These are phyloP conservation scores for Lipomyces yamanashiensis DNA, from an alignment of 805 yeast genomes.

Conservation along the genomic window DNA sequence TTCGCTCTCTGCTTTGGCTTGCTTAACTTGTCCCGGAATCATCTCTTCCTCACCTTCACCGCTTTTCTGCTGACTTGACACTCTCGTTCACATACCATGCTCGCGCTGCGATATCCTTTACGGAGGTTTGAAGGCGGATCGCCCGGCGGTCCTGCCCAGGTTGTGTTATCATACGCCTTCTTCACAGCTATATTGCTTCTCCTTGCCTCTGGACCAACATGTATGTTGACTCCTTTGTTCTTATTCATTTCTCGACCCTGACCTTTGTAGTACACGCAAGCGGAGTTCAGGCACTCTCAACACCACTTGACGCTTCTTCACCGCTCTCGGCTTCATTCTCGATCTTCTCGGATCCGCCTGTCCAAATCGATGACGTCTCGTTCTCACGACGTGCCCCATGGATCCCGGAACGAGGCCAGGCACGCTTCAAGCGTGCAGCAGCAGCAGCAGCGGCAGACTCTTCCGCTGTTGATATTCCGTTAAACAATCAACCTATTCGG, in stretches of 20 bases:
- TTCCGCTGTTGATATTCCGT: neutral
- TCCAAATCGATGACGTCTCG: neutral
- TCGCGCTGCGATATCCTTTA: neutral
- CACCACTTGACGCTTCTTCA: neutral
- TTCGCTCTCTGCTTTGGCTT: neutral
- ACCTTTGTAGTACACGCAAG: neutral
- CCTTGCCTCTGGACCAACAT: neutral
- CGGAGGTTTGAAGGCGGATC: neutral
- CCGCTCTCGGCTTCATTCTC: slow-evolving; percentile 14
- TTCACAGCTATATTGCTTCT: neutral
- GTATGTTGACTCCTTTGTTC: neutral
- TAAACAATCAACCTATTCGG: neutral
- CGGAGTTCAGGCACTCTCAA: slow-evolving; percentile 5
- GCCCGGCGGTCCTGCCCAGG: neutral
- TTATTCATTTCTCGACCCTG: neutral
- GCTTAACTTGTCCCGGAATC: neutral
- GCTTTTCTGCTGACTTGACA: neutral
- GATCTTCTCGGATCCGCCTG: slow-evolving; percentile 4
- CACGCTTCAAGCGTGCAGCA: neutral
- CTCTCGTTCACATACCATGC: slow-evolving; percentile 2
- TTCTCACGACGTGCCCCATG: neutral
- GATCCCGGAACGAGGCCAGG: slow-evolving; percentile 1
- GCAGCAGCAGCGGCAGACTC: neutral
- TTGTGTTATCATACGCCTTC: slow-evolving; percentile 9
- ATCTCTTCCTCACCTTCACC: neutral